Base-by-base conservation (phyloP, 805 yeast genomes). In the Pichia thaimueangensis region DNA sequence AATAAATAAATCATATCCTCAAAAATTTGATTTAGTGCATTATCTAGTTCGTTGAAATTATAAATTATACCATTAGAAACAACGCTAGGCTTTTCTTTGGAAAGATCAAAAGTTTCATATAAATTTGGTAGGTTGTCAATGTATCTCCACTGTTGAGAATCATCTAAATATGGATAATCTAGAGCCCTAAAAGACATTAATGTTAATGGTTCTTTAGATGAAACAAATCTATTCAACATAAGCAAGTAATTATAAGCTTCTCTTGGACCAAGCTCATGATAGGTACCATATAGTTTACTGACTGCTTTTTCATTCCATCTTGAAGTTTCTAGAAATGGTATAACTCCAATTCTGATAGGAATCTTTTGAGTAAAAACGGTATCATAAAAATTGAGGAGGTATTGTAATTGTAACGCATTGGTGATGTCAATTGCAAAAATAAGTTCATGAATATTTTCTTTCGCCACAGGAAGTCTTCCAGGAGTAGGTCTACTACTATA, bases 311-410 rank as follows among this genome's bases (percentile, higher is more conserved):
- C 41, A 20, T 41, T 42, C 45, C 62, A 63, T 8, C 38, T 31
- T 4, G 44, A 51, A 11, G 53, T 44, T 6, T 56, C 60, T 8
- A 61, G 55, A 3, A 83, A 45, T 0, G 97, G 95, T n/a, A 91
- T 65, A 3, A 91, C 48, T 6, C 97, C 98, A 39, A 91, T 56
- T 59, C 89, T 82, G 49, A 88, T 83, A 0, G 96, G 86, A 15
- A 84, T 69, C 1, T 78, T 76, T 33, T 75, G 71, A 11, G 71
- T 67, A n/a, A 78, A 53, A 3, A 78, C 64, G 2, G 74, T 59
- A 21, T 70, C 67, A 2, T 81, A 53, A 27, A 78, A 65, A 8
- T 80, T 66, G 16, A 73, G 60, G 23, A 80, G 58, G 2, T 72
- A 74, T 15, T 65, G 57, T 16, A 81, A 52, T 45, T 84, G 82